Conservation (phyloP, 331 rosid species). For the Quercus tomentella region DNA sequence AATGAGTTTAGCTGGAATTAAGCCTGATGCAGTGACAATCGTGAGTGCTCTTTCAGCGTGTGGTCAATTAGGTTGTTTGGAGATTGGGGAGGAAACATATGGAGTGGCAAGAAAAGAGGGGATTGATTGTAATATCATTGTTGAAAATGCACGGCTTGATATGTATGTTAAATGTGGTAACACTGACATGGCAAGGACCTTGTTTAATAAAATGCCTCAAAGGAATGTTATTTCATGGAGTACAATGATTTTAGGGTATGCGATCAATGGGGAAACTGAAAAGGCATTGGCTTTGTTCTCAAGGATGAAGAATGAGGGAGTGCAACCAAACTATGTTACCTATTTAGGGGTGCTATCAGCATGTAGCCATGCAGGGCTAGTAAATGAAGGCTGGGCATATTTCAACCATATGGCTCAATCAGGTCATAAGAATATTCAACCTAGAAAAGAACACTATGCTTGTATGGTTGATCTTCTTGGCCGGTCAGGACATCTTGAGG, state of each 20-base stretch:
- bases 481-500: constrained; percentile 33
- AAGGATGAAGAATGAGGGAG: constrained; percentile 28
- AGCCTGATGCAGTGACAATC: constrained; percentile 28
- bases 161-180: constrained; percentile 33
- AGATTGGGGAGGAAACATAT: constrained; percentile 32
- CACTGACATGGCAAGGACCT: constrained; percentile 16
- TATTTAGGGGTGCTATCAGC: constrained; percentile 34
- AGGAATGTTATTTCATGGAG: constrained; percentile 33
- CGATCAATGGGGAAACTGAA: constrained; percentile 27
- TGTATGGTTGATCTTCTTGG: constrained; percentile 44
- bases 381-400: constrained; percentile 27
- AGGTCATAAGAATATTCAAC: constrained; percentile 17
- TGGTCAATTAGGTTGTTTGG: constrained; percentile 33
- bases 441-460: constrained; percentile 34
- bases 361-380: constrained; percentile 38
- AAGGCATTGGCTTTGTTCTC: constrained; percentile 26
- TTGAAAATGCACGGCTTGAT: constrained; percentile 36
- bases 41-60: constrained; percentile 31
- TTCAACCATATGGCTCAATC: constrained; percentile 23
- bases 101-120: constrained; percentile 17
- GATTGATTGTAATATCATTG: constrained; percentile 29
- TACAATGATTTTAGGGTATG: constrained; percentile 32
- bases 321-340: constrained; percentile 25
- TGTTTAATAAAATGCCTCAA: constrained; percentile 25
- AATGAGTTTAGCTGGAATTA: constrained; percentile 18